Percentiles rank a stretch among this genome's conserved stretches.
Evolutionary conservation across 169 alveolate species (phyloP).

Genomic region (Plasmodium vivax): DNA sequence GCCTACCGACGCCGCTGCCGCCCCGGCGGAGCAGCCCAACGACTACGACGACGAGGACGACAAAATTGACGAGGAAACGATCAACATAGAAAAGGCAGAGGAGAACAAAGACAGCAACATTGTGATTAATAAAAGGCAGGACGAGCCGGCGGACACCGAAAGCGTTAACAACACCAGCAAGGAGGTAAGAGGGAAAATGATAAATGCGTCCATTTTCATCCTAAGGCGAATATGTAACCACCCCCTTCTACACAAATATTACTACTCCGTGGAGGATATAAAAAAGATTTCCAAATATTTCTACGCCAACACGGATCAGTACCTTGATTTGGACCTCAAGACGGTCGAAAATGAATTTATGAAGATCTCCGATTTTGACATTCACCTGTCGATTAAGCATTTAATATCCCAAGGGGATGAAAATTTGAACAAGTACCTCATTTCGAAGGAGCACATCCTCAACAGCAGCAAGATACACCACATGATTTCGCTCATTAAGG

Average conservation of each 20-base stretch:
- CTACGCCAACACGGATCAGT: constrained; percentile 82
- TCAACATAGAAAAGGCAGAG: constrained; percentile 61
- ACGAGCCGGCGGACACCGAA: not conserved
- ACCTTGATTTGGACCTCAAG: constrained; percentile 77
- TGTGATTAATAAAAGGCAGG: constrained; percentile 23
- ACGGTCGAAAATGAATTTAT: constrained; percentile 81
- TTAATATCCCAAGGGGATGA: constrained; percentile 74
- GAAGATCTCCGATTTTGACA: constrained; percentile 85
- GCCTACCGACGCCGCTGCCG: not conserved
- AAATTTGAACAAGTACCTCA: constrained; percentile 68
- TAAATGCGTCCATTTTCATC: constrained; percentile 87
- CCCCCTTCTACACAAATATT: constrained; percentile 88
- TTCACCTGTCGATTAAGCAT: constrained; percentile 80
- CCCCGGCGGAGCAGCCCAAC: not conserved
- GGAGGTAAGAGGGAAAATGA: constrained; percentile 79
- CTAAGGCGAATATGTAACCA: constrained; percentile 93
- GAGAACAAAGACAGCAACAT: constrained; percentile 40
- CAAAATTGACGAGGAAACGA: constrained; percentile 53
- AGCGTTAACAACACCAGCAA: not conserved
- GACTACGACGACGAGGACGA: constrained; percentile 70
- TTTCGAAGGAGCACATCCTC: constrained; percentile 77
- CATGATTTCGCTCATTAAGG: constrained; percentile 78
- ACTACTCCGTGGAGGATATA: constrained; percentile 81
- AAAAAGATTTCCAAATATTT: constrained; percentile 79
- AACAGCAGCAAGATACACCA: constrained; percentile 79